Evolutionary conservation across 2,329 filamentous ascomycete genomes (phyloP), one percentile per base, ranked within the genome.

Genomic region (Sordariomycetes sp.): DNA sequence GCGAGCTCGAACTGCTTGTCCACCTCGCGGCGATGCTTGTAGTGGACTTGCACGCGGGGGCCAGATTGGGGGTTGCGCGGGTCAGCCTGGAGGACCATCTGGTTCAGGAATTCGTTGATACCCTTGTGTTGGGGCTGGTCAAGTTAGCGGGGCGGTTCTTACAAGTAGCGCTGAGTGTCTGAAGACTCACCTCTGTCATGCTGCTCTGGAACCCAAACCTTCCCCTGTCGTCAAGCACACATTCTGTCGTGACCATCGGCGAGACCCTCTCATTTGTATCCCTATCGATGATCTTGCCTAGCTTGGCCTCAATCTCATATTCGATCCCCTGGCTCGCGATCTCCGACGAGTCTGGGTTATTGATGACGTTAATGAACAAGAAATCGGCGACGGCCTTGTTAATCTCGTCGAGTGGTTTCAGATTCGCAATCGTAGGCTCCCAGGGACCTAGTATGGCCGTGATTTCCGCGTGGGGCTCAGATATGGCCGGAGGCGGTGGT

Each of bases 231-330:
- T 77, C 76, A 22, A 96, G 71, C 7, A 95, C 75, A 54, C 83
- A 87, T 68, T 94, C 88, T 0, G 89, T 86, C 24, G 79, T 71
- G 4, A 94, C 78, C 6, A 83, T 82, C 11, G 92, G 72, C 11
- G 80, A 74, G 28, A 92, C 74, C n/a, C 90, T 81, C 53, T 85
- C 78, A 59, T 87, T 82, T 7, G 83, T 88, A 61, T 86, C 81
- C 67, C 83, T 85, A 69, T 90, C 86, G 59, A 93, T 82, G 16
- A 97, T 78, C 28, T 85, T 87, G 20, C 94, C 94, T 54, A 97
- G 77, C 71, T 97, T 97, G 11, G 91, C 94, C 73, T 99, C 94
- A 58, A 99, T 89, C 71, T 99, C 94, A 57, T 97, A 85, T 60
- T 90, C 81, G 16, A 91, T 86, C 7, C 83, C 84, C 18, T 81